Evolutionary conservation across 768 basidiomycete genomes (phyloP).

Genomic region (Trametes cubensis): DNA sequence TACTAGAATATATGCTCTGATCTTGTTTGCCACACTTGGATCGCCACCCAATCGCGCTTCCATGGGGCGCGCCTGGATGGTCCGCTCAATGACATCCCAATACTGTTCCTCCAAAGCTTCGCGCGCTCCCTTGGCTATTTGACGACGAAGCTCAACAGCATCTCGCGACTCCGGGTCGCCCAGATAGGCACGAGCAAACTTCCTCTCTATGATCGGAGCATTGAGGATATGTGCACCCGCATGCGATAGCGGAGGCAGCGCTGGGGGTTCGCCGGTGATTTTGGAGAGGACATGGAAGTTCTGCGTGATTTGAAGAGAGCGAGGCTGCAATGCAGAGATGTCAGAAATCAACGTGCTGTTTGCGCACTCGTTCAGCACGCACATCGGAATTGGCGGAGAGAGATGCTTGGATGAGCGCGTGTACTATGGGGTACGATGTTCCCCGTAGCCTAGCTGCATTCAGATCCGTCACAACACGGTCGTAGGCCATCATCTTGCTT

Average conservation of each 20-base stretch:
- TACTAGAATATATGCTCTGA: conserved; percentile 84
- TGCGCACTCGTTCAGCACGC: conserved; percentile 28
- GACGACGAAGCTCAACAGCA: conserved; percentile 62
- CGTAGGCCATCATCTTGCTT: conserved; percentile 95
- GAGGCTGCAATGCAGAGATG: conserved; percentile 34
- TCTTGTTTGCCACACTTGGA: conserved; percentile 86
- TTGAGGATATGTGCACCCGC: conserved; percentile 83
- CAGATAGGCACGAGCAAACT: conserved; percentile 79
- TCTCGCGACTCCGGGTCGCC: conserved; percentile 65
- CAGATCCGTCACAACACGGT: conserved; percentile 76
- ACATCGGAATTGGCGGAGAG: conserved; percentile 61
- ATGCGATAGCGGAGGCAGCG: conserved; percentile 75
- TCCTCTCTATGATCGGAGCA: conserved; percentile 76
- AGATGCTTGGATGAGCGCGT: conserved; percentile 70
- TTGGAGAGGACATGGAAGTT: conserved; percentile 74
- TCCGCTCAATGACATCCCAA: conserved; percentile 80
- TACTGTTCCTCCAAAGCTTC: conserved; percentile 90
- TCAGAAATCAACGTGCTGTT: background rate
- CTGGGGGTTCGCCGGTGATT: conserved; percentile 77
- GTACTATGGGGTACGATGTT: conserved; percentile 75
- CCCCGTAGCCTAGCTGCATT: conserved; percentile 74
- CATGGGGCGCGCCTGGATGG: conserved; percentile 76
- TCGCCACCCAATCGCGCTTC: conserved; percentile 91
- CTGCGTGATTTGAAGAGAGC: conserved; percentile 63
- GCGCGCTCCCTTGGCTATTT: conserved; percentile 77